A percentile compares a stretch with the other conserved stretches of the same genome.
Evolutionary conservation across 73 alveolate genomes (phyloP).

Genomic region (Paramecium pentaurelia): DNA sequence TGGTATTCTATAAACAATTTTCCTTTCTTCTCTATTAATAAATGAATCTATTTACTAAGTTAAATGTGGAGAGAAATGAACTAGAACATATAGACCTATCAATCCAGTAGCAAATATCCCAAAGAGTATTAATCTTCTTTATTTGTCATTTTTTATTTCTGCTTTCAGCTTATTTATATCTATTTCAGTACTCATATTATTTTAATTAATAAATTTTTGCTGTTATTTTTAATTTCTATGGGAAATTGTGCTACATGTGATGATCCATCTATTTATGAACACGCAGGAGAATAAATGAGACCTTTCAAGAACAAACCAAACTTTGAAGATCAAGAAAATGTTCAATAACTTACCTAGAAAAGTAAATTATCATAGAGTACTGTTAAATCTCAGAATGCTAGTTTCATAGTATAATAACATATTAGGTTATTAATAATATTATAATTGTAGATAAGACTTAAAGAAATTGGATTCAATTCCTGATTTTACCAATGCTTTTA

Average conservation of each 20-base stretch:
- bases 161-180: slow-evolving; percentile 13
- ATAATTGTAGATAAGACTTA: slow-evolving; percentile 5
- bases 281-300: slow-evolving; percentile 45
- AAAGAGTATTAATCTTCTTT: neutral
- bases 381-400: slow-evolving; percentile 41
- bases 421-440: neutral
- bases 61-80: slow-evolving; percentile 47
- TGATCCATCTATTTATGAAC: slow-evolving; percentile 51
- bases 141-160: slow-evolving; percentile 1
- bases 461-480: slow-evolving; percentile 58
- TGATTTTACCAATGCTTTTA: slow-evolving; percentile 43
- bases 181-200: neutral
- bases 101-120: neutral
- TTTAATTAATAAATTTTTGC: slow-evolving; percentile 29
- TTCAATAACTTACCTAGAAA: neutral
- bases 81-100: slow-evolving; percentile 5
- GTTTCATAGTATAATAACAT: slow-evolving; percentile 35
- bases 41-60: neutral
- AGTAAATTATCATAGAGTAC: slow-evolving; percentile 20
- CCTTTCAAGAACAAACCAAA: neutral
- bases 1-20: slow-evolving; percentile 69
- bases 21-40: slow-evolving; percentile 57
- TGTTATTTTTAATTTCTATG: slow-evolving; percentile 29
- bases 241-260: slow-evolving; percentile 66
- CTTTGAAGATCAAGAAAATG: slow-evolving; percentile 35